Percentiles rank a stretch among this genome's conserved stretches.
Evolutionary conservation across 1,284 basidiomycete species (phyloP).

Genomic region (Melampsora abietis-canadensis): DNA sequence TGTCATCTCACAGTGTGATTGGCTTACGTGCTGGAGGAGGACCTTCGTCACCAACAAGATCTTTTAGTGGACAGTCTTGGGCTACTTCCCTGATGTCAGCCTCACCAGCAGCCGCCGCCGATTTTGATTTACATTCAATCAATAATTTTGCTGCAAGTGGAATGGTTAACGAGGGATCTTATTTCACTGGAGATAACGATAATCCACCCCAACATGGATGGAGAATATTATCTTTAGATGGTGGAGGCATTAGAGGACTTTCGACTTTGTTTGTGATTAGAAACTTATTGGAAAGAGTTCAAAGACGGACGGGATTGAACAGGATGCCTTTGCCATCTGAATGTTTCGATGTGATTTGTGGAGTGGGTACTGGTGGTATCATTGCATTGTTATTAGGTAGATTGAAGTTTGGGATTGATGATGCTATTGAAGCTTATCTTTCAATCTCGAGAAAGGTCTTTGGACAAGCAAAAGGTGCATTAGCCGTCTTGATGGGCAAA

Average conservation of each 20-base stretch:
- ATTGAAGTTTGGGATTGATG: conserved; percentile 27
- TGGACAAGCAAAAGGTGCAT: conserved; percentile 43
- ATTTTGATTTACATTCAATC: conserved; percentile 17
- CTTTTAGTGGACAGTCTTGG: conserved; percentile 31
- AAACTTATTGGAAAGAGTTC: conserved; percentile 18
- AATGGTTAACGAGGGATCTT: not conserved
- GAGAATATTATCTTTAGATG: conserved; percentile 46
- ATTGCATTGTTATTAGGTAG: conserved; percentile 46
- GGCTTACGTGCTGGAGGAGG: not conserved
- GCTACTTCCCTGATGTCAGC: conserved; percentile 35
- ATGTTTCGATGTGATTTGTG: conserved; percentile 47
- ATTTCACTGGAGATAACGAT: not conserved
- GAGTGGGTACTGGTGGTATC: conserved; percentile 45
- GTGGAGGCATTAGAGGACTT: conserved; percentile 45
- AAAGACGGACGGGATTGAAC: conserved; percentile 3
- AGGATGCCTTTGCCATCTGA: conserved; percentile 35
- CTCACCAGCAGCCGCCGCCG: conserved; percentile 2
- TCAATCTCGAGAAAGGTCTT: conserved; percentile 44
- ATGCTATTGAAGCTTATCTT: conserved; percentile 43
- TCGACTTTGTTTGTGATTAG: conserved; percentile 36
- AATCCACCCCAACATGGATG: conserved; percentile 26
- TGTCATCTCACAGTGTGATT: not conserved
- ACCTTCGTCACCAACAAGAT: conserved; percentile 10
- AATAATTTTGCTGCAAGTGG: conserved; percentile 1
- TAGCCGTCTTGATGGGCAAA: conserved; percentile 4